Percentiles rank a stretch among this genome's conserved stretches.
phyloP scores from a whole-genome alignment of 78 protist genomes.

The Dictyostelium discoideum region DNA sequence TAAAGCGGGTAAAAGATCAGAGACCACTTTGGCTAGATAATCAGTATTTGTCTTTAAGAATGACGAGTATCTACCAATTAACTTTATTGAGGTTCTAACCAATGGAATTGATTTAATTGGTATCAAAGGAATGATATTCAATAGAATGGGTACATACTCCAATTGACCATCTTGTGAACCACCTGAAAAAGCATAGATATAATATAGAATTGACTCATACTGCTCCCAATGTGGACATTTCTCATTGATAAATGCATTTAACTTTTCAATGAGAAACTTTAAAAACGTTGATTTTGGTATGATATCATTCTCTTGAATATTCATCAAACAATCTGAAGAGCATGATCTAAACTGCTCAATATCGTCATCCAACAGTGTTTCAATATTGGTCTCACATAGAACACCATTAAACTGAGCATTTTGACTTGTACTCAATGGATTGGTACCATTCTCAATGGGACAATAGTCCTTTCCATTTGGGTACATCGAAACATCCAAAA shows the following conservation, averaged over 20 bases:
- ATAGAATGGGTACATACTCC: slow-evolving; percentile 23
- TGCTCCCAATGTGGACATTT: not conserved
- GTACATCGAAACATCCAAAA: not conserved
- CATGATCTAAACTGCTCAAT: not conserved
- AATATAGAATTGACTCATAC: slow-evolving; percentile 39
- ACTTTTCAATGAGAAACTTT: slow-evolving; percentile 14
- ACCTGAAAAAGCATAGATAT: slow-evolving; percentile 13
- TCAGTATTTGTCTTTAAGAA: slow-evolving; percentile 19
- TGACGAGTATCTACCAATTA: slow-evolving; percentile 42
- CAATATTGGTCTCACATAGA: not conserved
- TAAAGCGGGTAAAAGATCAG: slow-evolving; percentile 50
- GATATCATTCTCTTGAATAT: not conserved
- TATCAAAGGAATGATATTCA: slow-evolving; percentile 27
- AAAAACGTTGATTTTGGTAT: not conserved
- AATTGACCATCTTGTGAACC: not conserved
- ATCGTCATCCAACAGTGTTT: slow-evolving; percentile 1
- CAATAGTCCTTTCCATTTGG: not conserved
- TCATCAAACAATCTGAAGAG: not conserved
- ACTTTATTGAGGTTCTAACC: slow-evolving; percentile 9
- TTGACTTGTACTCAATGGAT: not conserved
- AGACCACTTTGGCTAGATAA: slow-evolving; percentile 16
- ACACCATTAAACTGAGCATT: not conserved
- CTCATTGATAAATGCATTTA: not conserved
- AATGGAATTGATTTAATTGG: slow-evolving; percentile 34
- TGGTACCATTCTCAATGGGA: not conserved